Evolutionary conservation across 108 stramenopile species (phyloP).

Genomic region (Cyclostephanos tholiformis): DNA sequence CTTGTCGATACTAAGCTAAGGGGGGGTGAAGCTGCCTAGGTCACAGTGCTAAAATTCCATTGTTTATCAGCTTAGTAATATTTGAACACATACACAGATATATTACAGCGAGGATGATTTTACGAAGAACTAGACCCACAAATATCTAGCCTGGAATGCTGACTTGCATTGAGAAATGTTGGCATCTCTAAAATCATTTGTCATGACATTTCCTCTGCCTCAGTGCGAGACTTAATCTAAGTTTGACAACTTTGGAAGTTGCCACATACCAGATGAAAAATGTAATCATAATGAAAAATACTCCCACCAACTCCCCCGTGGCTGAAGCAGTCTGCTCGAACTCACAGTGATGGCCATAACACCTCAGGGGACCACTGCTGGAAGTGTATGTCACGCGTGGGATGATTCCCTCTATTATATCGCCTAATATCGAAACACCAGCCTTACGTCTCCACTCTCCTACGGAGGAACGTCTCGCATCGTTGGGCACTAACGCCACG

Average conservation of each 20-base stretch:
- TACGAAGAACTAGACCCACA: not conserved
- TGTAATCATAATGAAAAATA: conserved; percentile 8
- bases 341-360: conserved; percentile 35
- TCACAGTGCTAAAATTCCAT: not conserved
- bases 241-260: conserved; percentile 26
- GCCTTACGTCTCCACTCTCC: conserved; percentile 32
- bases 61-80: not conserved
- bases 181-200: not conserved
- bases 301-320: conserved; percentile 24
- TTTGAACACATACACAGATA: conserved; percentile 1
- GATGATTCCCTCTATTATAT: conserved; percentile 12
- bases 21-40: not conserved
- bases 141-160: not conserved
- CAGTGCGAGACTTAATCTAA: conserved; percentile 28
- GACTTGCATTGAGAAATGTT: not conserved
- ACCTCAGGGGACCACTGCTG: conserved; percentile 18
- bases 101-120: not conserved
- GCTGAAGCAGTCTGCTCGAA: conserved; percentile 34
- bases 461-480: conserved; percentile 27
- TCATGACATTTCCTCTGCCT: conserved; percentile 33
- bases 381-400: conserved; percentile 14
- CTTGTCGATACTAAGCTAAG: not conserved
- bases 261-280: conserved; percentile 31
- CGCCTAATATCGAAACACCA: conserved; percentile 36
- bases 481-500: conserved; percentile 35